Base-by-base conservation (phyloP, 495 filamentous ascomycete species). In the Massariosphaeria phaeospora region DNA sequence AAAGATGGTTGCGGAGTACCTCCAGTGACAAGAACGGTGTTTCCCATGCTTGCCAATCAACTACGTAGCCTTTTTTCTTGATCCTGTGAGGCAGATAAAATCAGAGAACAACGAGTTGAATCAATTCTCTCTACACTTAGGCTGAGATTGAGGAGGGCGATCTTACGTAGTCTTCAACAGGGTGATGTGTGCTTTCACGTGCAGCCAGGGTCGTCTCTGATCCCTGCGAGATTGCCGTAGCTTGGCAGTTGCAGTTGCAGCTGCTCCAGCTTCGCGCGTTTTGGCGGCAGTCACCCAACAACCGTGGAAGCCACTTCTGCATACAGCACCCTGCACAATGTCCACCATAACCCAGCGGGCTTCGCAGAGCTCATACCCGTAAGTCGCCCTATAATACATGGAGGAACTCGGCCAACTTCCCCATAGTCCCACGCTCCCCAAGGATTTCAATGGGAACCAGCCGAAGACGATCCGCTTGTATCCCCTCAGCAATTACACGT, bases 401-500 rank as follows among this genome's bases (percentile, higher is more conserved):
- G 13, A 21, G 25, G 6, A 18, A 8, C 20, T 33, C 44, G 20
- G 27, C 50, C 46, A 11, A 58, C 33, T 27, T 20, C 11, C 13
- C 31, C 6, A 26, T 62, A 86, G 83, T 4, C 91, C 91, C 2
- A 84, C 83, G 56, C 76, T 86, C 39, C 89, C 91, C 26, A 84
- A 84, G 43, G 70, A 79, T 48, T 98, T 98, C 79, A 86, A 88
- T 63, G 83, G 77, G 34, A 88, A 91, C 67, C 93, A 98, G 72
- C 88, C 93, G 31, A 75, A 83, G 55, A 91, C 90, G 1, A 91
- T 98, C 62, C 89, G 89, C 47, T 79, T 98, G 7, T 98, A 91
- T 69, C 93, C 93, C 17, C 79, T 98, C 25, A 95, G 89, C 60
- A 97, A 96, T 75, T 97, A 98, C 77, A 96, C 91, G 33, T 97